Evolutionary conservation across 139 green algal species (phyloP).

Genomic region (Trebouxia sp.): DNA sequence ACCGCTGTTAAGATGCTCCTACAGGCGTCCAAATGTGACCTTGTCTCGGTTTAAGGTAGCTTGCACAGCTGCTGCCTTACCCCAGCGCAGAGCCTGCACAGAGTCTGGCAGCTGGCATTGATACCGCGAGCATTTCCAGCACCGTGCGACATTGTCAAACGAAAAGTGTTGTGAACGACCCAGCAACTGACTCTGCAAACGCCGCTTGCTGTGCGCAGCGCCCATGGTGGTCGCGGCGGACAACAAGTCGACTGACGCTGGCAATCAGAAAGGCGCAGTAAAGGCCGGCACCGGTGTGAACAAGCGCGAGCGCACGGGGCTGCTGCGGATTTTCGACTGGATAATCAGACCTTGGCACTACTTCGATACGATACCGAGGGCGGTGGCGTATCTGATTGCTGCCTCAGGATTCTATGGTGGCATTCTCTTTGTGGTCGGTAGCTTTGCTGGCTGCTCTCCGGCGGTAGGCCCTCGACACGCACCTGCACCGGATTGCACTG

Average conservation of each 20-base stretch:
- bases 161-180: too few species aligned
- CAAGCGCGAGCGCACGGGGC: conserved; percentile 1
- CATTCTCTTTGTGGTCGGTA: conserved; percentile 14
- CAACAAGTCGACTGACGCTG: not conserved
- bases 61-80: too few species aligned
- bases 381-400: conserved; percentile 4
- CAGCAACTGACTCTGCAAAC: too few species aligned
- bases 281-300: not conserved
- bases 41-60: too few species aligned
- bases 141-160: too few species aligned
- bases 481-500: not conserved
- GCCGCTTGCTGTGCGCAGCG: too few species aligned
- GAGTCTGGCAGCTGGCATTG: too few species aligned
- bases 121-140: too few species aligned
- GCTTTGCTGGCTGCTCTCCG: conserved; percentile 20
- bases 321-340: conserved; percentile 1
- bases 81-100: too few species aligned
- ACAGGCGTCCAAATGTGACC: not conserved
- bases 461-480: not conserved
- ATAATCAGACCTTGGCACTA: conserved; percentile 12
- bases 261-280: not conserved
- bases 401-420: conserved; percentile 2
- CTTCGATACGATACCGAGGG: not conserved
- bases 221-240: not conserved
- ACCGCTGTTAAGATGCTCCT: too few species aligned